Evolutionary conservation across 768 basidiomycete species (phyloP).

Genomic region (Mycena vitilis): DNA sequence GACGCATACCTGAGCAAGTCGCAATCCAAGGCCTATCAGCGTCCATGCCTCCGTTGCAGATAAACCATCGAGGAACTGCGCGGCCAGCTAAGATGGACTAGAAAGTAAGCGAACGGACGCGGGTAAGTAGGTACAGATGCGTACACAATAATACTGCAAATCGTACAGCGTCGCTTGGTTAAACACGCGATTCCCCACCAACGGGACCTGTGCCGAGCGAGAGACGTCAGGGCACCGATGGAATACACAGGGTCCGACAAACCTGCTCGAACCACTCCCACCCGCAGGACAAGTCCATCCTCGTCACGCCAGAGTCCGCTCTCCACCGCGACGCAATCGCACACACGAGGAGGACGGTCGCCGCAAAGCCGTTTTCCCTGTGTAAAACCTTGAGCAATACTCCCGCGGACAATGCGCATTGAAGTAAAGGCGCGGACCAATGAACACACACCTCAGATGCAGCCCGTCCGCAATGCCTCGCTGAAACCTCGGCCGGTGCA

Average conservation of each 20-base stretch:
- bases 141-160: constrained; percentile 72
- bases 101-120: not conserved
- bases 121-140: constrained; percentile 33
- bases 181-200: constrained; percentile 70
- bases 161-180: constrained; percentile 76
- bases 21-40: constrained; percentile 59
- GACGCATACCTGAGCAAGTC: constrained; percentile 44
- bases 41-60: constrained; percentile 73
- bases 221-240: not conserved
- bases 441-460: constrained; percentile 49
- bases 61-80: constrained; percentile 64
- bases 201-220: constrained; percentile 45
- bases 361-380: constrained; percentile 62
- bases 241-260: not conserved
- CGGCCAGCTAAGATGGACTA: constrained; percentile 55
- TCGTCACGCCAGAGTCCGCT: constrained; percentile 55
- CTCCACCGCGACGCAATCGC: constrained; percentile 72
- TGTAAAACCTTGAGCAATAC: not conserved
- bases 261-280: constrained; percentile 80
- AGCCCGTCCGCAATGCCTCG: constrained; percentile 57
- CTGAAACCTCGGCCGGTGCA: constrained; percentile 80
- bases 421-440: too few relatives aligned
- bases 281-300: constrained; percentile 54
- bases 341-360: constrained; percentile 75
- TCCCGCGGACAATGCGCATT: too few relatives aligned